These are phyloP conservation scores for Coccomyxa sp. DNA, from an alignment of 139 green algal species.

Conservation along the genomic window DNA sequence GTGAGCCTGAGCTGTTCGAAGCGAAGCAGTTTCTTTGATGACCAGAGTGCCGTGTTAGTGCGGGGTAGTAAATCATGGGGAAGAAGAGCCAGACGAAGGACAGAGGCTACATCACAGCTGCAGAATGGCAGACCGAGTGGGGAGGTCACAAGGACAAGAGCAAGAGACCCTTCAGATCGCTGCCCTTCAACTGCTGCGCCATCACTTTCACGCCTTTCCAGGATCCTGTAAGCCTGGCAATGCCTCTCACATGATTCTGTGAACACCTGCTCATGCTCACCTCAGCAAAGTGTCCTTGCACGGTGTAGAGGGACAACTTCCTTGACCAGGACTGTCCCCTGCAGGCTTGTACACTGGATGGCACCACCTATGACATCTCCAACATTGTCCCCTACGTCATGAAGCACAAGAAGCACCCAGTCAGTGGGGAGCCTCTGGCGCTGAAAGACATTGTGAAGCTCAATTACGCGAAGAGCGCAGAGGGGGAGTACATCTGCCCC, in stretches of 20 bases:
- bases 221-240: constrained; percentile 81
- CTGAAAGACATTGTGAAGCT: constrained; percentile 87
- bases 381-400: constrained; percentile 85
- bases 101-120: constrained; percentile 75
- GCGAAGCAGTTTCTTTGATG: too few species aligned
- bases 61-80: constrained; percentile 10
- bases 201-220: constrained; percentile 92
- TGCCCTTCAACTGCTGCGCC: constrained; percentile 94
- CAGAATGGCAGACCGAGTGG: constrained; percentile 85
- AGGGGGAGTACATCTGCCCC: constrained; percentile 84
- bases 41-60: too few species aligned
- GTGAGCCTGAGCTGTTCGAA: too few species aligned
- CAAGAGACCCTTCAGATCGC: constrained; percentile 54
- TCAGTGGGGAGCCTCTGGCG: constrained; percentile 75
- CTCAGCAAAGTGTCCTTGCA: too few species aligned
- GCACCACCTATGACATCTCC: constrained; percentile 74
- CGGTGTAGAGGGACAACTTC: too few species aligned
- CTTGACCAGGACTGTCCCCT: too few species aligned
- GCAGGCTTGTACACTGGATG: constrained; percentile 75
- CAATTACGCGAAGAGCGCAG: constrained; percentile 88
- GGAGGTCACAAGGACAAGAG: constrained; percentile 61
- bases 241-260: too few species aligned
- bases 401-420: constrained; percentile 81
- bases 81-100: constrained; percentile 6
- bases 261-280: too few species aligned